Percentiles rank a stretch among this genome's conserved stretches.
Conservation (phyloP, 805 yeast species). For the Tetrapisispora fleetii region DNA sequence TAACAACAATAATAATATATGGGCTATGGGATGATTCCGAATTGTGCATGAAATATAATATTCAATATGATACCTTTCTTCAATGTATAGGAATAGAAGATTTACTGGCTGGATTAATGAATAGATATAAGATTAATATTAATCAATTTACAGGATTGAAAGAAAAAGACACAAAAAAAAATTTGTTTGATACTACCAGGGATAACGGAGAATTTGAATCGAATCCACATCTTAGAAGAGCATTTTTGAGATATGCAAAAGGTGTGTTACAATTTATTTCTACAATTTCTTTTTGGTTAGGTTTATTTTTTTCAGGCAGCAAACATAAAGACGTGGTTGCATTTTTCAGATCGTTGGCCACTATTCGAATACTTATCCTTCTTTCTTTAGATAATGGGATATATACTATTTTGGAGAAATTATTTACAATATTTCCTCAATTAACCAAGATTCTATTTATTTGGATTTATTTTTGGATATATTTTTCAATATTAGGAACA, state of each 20-base stretch:
- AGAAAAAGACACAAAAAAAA: neutral
- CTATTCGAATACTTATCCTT: neutral
- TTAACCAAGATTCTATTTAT: neutral
- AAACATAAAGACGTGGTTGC: neutral
- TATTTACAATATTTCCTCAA: neutral
- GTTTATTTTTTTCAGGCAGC: neutral
- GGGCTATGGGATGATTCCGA: conserved; percentile 3
- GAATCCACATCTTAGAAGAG: neutral
- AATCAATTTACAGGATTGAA: neutral
- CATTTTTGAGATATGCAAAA: neutral
- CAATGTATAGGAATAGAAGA: neutral
- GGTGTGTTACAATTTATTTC: neutral
- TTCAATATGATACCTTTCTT: neutral
- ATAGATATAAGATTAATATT: neutral
- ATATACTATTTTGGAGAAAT: neutral
- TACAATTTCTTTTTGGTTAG: neutral
- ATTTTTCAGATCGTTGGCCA: neutral
- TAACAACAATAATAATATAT: neutral
- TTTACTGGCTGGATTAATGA: neutral
- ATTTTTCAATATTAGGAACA: conserved; percentile 1
- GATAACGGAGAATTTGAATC: neutral
- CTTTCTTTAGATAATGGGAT: neutral
- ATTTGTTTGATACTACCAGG: neutral
- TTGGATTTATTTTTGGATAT: conserved; percentile 1
- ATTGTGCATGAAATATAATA: neutral